Evolutionary conservation across 1,139 yeast genomes (phyloP).

Genomic region (Taphrina communis): DNA sequence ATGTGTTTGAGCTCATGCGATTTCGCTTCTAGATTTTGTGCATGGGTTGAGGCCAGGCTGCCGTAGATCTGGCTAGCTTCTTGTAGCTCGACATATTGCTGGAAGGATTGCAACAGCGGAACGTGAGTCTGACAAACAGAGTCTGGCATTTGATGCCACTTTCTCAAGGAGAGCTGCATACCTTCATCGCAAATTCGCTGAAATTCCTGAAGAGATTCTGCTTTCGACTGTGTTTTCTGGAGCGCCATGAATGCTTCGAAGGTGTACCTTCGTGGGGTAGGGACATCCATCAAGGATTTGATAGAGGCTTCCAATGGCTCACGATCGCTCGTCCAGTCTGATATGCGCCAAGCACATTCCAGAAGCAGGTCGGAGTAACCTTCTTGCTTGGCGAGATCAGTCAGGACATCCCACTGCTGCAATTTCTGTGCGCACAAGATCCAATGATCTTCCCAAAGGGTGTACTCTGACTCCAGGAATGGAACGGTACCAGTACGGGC

Average conservation of each 20-base stretch:
- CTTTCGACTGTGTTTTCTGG: conserved; percentile 91
- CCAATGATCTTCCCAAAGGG: conserved; percentile 99
- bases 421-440: conserved; percentile 93
- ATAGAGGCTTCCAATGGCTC: conserved; percentile 95
- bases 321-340: conserved; percentile 96
- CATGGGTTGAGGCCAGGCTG: conserved; percentile 85
- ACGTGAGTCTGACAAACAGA: conserved; percentile 84
- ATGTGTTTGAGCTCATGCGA: conserved; percentile 94
- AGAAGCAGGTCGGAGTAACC: conserved; percentile 91
- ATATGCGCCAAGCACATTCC: conserved; percentile 99
- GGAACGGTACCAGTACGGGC: conserved; percentile 96
- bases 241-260: conserved; percentile 91
- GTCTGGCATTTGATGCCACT: conserved; percentile 89
- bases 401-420: conserved; percentile 97
- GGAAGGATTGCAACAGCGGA: conserved; percentile 90
- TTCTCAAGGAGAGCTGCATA: conserved; percentile 85
- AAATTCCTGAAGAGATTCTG: conserved; percentile 76
- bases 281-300: conserved; percentile 96
- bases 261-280: conserved; percentile 94
- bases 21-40: conserved; percentile 87
- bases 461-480: conserved; percentile 92
- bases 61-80: conserved; percentile 96
- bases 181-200: conserved; percentile 93
- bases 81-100: conserved; percentile 95
- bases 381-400: conserved; percentile 96